Evolutionary conservation across 257 asterid genomes (phyloP), one percentile per base, ranked within the genome.

Genomic region (Nicotiana paniculata): DNA sequence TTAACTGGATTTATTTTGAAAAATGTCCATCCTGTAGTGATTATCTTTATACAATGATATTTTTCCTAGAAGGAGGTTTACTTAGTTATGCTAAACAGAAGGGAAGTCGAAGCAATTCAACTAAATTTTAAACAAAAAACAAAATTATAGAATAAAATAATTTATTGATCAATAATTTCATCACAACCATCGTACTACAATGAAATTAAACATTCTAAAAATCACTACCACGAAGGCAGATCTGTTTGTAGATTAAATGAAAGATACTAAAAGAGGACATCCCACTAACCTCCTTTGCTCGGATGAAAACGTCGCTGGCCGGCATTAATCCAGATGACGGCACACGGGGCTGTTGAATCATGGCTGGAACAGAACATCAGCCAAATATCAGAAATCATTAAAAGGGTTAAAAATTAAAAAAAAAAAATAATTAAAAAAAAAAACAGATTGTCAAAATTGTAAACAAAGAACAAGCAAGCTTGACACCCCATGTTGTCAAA

Each of bases 341-440:
- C 28, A 86, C 91, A 81, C 95, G 94, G 32, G 99, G 99, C 82
- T 92, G 98, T 85, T 93, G 97, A 85, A 95, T 91, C 97, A 91
- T 90, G 77, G 97, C 99, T 95, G 93, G 80, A 85, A 89, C 66
- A 88, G 87, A 84, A 75, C 30, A 67, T 84, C 67, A 70, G 46
- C 65, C 72, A 61, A 69, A 82, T 24, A 46, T n/a, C 43, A 77
- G 21, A 58, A 63, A 32, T 28, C 70, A 77, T 81, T 43, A 83
- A 82, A 26, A 55, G 2, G 48, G 48, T 43, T 43, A 1, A 75
- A 74, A 61, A 83, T 53, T 70, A 48, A 82, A 79, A 48, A 86
- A 86, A 55, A 83, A 21, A 0, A 28, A 28, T 28, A 28, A 28
- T 28, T 28, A 77, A 39, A 86, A 53, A 55, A 83, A 35, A n/a